Base-by-base conservation (phyloP, 2,329 filamentous ascomycete genomes). In the Hypoxylon sp. region DNA sequence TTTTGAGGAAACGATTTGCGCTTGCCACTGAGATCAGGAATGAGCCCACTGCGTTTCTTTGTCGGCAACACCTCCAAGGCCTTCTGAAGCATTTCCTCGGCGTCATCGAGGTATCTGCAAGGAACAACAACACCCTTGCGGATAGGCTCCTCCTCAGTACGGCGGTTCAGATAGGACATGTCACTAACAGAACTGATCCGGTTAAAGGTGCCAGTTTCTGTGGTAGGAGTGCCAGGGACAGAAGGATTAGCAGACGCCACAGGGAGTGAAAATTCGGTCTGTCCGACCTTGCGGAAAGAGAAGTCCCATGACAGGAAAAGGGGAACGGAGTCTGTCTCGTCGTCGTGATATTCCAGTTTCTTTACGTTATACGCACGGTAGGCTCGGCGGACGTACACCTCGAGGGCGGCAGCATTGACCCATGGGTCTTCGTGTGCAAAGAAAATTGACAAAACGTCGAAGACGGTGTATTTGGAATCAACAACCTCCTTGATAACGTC, bases 391-490 rank as follows among this genome's bases (percentile, higher is more conserved):
- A 97, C 91, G 80, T 99, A 99, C 52, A 98, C 94, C 79, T 99
- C 96, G 3, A 99, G 88, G 51, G 96, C 93, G 65, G 96, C 96
- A 68, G 98, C 85, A 6, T 93, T 93, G 30, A 99, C 95, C 93
- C 94, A 98, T 11, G 93, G 91, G 77, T 99, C 96, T 45, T 93
- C 89, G 81, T 99, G 94, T 34, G 90, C 92, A 78, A 99, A 99
- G 89, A 99, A 99, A 63, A 93, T 90, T 6, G 95, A 92, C 72
- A 99, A 82, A 17, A 99, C 96, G 78, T 99, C 96, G 74, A 98
- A 97, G 71, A 99, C 96, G 45, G 95, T 98, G 84, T 97, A 98
- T 83, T 97, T 97, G 60, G 96, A 98, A 81, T 99, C 96, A 57
- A 99, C 93, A 32, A 99, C 94, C 81, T 99, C 96, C 85, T 97